Evolutionary conservation across 2,329 filamentous ascomycete species (phyloP), one percentile per base, ranked within the genome.

Genomic region (Talaromyces sp.): DNA sequence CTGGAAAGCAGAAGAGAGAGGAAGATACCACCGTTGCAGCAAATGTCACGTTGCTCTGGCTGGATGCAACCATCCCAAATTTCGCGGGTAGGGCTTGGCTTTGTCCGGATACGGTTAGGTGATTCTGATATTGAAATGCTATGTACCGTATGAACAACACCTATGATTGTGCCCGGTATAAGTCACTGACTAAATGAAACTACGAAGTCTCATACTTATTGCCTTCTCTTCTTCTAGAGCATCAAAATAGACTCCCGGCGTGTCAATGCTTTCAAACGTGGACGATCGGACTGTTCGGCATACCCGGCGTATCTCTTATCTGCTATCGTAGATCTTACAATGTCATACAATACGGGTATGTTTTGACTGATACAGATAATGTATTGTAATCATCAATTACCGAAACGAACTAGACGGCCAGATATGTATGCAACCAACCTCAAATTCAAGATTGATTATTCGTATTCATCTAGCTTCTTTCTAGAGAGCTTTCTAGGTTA

Each of bases 11-110:
- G 4, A 21, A 52, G 48, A 52, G n/a, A 35, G 28, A 48, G 14
- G 12, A 35, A 31, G 18, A 61, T 61, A 40, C 48, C 48, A 61
- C 59, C 59, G 59, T 61, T 44, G 59, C 59, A 61, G 48, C 48
- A 61, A 61, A 61, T 61, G 59, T 61, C 59, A 61, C 59, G 48
- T 61, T 61, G 48, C 58, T 54, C 58, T 44, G 57, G 44, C 46
- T 31, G 58, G 18, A 61, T 61, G 59, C 59, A 61, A 61, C 59
- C 48, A 31, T 61, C 37, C 44, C 46, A 50, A 31, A 31, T 31
- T 3, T 50, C 14, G 6, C 4, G 18, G 23, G 11, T n/a, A 40
- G 21, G 59, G 25, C 59, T 61, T 61, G 59, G 48, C 59, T 12
- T n/a, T n/a, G 23, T 28, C 48, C 25, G 50, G 14, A 61, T 33